Evolutionary conservation across 768 basidiomycete genomes (phyloP), one percentile per base, ranked within the genome.

Genomic region (Pleurotus giganteus): DNA sequence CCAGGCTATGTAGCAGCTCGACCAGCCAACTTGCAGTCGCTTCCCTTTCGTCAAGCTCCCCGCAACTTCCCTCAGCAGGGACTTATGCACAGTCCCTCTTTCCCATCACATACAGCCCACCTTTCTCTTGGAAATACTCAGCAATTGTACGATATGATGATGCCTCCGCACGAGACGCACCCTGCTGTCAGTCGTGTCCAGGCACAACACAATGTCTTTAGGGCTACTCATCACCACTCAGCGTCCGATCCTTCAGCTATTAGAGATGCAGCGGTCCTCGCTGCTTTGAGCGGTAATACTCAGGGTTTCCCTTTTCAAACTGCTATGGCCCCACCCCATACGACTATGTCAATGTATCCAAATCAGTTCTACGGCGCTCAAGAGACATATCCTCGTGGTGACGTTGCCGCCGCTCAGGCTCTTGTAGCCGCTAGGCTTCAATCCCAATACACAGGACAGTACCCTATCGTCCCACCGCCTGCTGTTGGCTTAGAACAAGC

Each of bases 81-180:
- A 36, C 62, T 83, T 50, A 63, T 82, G 44, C 77, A 82, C 8
- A 84, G 74, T 53, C 80, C 83, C 12, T 75, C 80, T 11, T 71
- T 75, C 52, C 73, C 86, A 58, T 75, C 71, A 55, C 84, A 87
- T 62, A 78, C 82, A n/a, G 73, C 84, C 13, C 85, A 88, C 58
- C 77, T 89, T 53, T 85, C 88, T 9, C 72, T 90, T 51, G 86
- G 85, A 56, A 88, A 81, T 63, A 79, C 88, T 26, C 89, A 90
- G 61, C 88, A 89, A 62, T 63, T 90, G 51, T 91, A 90, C 62
- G 88, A 90, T 63, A 88, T 89, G 85, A 88, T 91, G 80, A 71
- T 83, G 45, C 80, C 82, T 37, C 74, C 79, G 53, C 71, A 71
- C 53, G 83, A 86, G 58, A 76, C 74, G 57, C 83, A 78, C 49